A percentile compares a stretch with the other conserved stretches of the same genome.
Conservation (phyloP, 2,329 filamentous ascomycete genomes). For the Exserohilum rostratum region DNA sequence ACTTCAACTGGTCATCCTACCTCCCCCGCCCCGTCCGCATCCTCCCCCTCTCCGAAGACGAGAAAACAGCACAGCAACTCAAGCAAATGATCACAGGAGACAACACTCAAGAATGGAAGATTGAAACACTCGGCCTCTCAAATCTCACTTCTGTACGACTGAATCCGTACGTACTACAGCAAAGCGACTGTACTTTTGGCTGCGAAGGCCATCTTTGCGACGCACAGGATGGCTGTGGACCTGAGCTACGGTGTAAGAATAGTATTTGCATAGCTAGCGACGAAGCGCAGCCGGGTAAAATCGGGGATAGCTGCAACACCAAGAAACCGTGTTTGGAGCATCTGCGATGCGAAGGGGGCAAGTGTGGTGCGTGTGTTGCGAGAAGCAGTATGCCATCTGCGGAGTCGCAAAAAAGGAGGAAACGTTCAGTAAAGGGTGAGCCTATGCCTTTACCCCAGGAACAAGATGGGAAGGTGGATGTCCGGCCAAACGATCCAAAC, state of each 20-base stretch:
- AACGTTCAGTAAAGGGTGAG: background rate
- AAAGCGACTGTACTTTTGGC: slow-evolving; percentile 39
- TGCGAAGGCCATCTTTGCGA: slow-evolving; percentile 41
- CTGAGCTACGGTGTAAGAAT: slow-evolving; percentile 41
- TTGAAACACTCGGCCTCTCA: slow-evolving; percentile 15
- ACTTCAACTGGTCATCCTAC: slow-evolving; percentile 40
- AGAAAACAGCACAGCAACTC: slow-evolving; percentile 1
- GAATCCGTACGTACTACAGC: slow-evolving; percentile 41
- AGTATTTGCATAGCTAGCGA: slow-evolving; percentile 32
- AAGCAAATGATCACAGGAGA: slow-evolving; percentile 3
- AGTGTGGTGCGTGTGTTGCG: slow-evolving; percentile 19
- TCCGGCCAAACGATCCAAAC: slow-evolving; percentile 13
- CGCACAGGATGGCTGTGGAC: slow-evolving; percentile 33
- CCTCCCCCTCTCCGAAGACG: background rate
- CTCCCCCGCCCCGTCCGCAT: slow-evolving; percentile 27
- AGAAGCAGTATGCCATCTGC: background rate
- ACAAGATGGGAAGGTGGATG: background rate
- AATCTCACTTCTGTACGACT: slow-evolving; percentile 27
- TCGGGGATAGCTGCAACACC: slow-evolving; percentile 34
- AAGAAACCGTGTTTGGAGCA: slow-evolving; percentile 38
- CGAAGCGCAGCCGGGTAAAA: slow-evolving; percentile 32
- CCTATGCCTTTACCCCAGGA: background rate
- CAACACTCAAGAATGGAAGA: background rate
- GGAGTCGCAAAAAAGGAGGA: background rate
- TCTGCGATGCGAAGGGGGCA: slow-evolving; percentile 27